Evolutionary conservation across 2,329 filamentous ascomycete species (phyloP).

Genomic region (Rutstroemia sp.): DNA sequence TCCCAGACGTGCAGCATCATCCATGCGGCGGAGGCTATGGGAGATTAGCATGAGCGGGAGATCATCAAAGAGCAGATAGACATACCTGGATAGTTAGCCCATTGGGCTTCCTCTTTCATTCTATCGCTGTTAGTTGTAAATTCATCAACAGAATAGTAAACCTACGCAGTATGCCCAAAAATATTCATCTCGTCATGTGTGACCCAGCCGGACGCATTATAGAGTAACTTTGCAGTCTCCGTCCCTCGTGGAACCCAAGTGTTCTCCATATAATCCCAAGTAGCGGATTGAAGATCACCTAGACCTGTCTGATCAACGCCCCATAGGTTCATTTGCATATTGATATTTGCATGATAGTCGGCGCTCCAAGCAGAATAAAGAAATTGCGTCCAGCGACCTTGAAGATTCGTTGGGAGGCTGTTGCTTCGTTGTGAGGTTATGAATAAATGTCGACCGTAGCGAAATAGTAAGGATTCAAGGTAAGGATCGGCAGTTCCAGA

Average conservation of each 20-base stretch:
- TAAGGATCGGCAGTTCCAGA: slow-evolving; percentile 39
- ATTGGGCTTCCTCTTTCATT: slow-evolving; percentile 38
- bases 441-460: slow-evolving; percentile 46
- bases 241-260: slow-evolving; percentile 46
- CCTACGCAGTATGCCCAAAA: slow-evolving; percentile 43
- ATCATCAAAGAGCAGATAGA: background rate
- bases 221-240: slow-evolving; percentile 46
- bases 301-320: slow-evolving; percentile 45
- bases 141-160: background rate
- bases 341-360: slow-evolving; percentile 53
- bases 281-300: slow-evolving; percentile 35
- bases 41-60: background rate
- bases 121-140: slow-evolving; percentile 6
- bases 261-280: slow-evolving; percentile 46
- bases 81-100: slow-evolving; percentile 34
- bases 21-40: slow-evolving; percentile 41
- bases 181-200: slow-evolving; percentile 51
- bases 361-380: slow-evolving; percentile 41
- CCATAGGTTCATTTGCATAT: slow-evolving; percentile 57
- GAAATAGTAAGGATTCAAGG: slow-evolving; percentile 45
- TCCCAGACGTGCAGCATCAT: slow-evolving; percentile 54
- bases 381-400: slow-evolving; percentile 46
- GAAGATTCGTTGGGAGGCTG: slow-evolving; percentile 48
- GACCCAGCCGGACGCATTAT: slow-evolving; percentile 47
- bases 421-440: slow-evolving; percentile 45